Conservation (phyloP, 352 stramenopile genomes). For the Globisporangium abappressorium region DNA sequence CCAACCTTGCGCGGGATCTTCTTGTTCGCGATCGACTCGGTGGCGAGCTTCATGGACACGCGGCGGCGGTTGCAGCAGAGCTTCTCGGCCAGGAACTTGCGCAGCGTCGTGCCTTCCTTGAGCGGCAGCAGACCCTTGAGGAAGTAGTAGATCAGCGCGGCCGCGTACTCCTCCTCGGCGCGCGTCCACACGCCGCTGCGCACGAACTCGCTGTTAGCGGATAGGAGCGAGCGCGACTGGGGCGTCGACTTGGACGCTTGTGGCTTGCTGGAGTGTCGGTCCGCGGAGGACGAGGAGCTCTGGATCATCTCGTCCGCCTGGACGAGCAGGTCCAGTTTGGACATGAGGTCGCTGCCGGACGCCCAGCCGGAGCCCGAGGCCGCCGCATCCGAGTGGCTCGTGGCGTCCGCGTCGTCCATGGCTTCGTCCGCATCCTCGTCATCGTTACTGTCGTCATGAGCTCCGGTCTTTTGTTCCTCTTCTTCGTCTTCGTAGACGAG, state of each 20-base stretch:
- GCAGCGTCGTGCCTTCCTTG: slow-evolving; percentile 55
- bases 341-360: slow-evolving; percentile 31
- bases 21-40: slow-evolving; percentile 51
- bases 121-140: slow-evolving; percentile 48
- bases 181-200: slow-evolving; percentile 62
- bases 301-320: slow-evolving; percentile 74
- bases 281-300: slow-evolving; percentile 10
- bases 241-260: background rate
- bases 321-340: slow-evolving; percentile 61
- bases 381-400: background rate
- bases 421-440: slow-evolving; percentile 13
- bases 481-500: slow-evolving; percentile 22
- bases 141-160: slow-evolving; percentile 65
- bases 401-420: background rate
- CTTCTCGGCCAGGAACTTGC: slow-evolving; percentile 66
- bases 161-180: slow-evolving; percentile 64
- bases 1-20: slow-evolving; percentile 68
- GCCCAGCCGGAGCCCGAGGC: slow-evolving; percentile 9
- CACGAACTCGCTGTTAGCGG: slow-evolving; percentile 26
- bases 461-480: slow-evolving; percentile 20
- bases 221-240: background rate
- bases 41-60: slow-evolving; percentile 72
- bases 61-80: slow-evolving; percentile 60
- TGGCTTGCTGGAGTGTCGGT: background rate
- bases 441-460: slow-evolving; percentile 3